Conservation (phyloP, 2,329 filamentous ascomycete genomes). For the Fonsecaea pedrosoi region DNA sequence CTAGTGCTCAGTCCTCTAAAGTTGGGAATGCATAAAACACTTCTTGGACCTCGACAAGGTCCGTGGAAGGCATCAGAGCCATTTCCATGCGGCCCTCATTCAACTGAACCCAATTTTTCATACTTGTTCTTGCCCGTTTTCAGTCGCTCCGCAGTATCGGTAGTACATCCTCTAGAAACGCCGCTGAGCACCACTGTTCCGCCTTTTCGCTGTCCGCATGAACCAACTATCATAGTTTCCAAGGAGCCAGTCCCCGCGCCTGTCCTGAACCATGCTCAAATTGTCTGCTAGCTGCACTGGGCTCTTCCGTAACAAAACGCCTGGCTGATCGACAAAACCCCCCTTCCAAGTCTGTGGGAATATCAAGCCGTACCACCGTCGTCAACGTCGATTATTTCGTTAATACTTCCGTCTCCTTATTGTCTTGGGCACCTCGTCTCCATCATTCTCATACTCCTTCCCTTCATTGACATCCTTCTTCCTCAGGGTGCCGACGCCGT, state of each 20-base stretch:
- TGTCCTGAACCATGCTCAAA: neutral
- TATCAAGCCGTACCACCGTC: neutral
- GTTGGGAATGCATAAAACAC: too few species aligned
- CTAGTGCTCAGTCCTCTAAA: neutral
- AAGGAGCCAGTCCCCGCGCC: neutral
- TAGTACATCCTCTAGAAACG: neutral
- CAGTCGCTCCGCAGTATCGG: neutral
- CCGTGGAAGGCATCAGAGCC: neutral
- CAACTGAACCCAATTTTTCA: neutral
- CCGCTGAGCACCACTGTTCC: neutral
- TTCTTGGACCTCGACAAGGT: neutral
- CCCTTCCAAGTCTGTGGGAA: neutral
- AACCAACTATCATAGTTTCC: neutral
- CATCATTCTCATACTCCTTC: constrained; percentile 69
- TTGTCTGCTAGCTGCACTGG: neutral
- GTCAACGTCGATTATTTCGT: neutral
- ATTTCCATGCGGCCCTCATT: neutral
- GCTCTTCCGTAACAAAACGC: neutral
- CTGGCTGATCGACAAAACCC: neutral
- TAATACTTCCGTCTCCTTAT: constrained; percentile 30
- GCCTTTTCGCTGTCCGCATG: neutral
- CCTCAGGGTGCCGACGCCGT: constrained; percentile 80
- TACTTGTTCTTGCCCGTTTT: neutral
- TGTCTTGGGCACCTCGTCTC: constrained; percentile 44
- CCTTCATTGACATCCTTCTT: constrained; percentile 80